Evolutionary conservation across 2,329 filamentous ascomycete species (phyloP).

Genomic region (Aspergillus quadricinctus): DNA sequence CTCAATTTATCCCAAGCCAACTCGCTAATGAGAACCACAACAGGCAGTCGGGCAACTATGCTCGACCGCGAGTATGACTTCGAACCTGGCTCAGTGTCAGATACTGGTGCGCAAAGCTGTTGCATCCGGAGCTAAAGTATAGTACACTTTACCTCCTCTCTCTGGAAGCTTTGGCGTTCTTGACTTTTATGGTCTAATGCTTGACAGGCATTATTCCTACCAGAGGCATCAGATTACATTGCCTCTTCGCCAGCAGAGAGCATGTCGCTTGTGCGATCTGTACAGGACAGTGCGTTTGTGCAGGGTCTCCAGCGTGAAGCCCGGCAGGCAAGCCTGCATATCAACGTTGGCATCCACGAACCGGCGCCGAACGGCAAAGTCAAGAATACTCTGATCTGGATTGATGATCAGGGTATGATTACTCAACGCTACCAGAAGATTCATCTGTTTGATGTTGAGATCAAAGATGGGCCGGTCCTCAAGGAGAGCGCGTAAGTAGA

Average conservation of each 20-base stretch:
- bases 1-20: neutral
- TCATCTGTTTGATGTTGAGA: slow-evolving; percentile 76
- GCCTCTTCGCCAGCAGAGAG: slow-evolving; percentile 64
- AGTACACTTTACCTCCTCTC: neutral
- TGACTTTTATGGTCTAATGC: slow-evolving; percentile 2
- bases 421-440: slow-evolving; percentile 75
- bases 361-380: slow-evolving; percentile 53
- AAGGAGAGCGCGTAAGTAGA: slow-evolving; percentile 54
- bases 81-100: slow-evolving; percentile 77
- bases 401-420: slow-evolving; percentile 57
- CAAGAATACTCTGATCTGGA: slow-evolving; percentile 65
- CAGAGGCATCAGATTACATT: slow-evolving; percentile 90
- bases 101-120: slow-evolving; percentile 68
- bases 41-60: slow-evolving; percentile 88
- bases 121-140: slow-evolving; percentile 70
- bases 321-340: slow-evolving; percentile 57
- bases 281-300: slow-evolving; percentile 67
- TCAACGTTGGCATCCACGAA: slow-evolving; percentile 87
- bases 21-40: slow-evolving; percentile 8
- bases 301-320: slow-evolving; percentile 68
- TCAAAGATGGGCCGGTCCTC: slow-evolving; percentile 53
- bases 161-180: too few relatives aligned
- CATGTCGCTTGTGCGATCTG: slow-evolving; percentile 64
- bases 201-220: slow-evolving; percentile 73
- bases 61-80: slow-evolving; percentile 70